Evolutionary conservation across 192 early-diverging fungal species (phyloP), one percentile per base, ranked within the genome.

Genomic region (Backusella tarrabulga): DNA sequence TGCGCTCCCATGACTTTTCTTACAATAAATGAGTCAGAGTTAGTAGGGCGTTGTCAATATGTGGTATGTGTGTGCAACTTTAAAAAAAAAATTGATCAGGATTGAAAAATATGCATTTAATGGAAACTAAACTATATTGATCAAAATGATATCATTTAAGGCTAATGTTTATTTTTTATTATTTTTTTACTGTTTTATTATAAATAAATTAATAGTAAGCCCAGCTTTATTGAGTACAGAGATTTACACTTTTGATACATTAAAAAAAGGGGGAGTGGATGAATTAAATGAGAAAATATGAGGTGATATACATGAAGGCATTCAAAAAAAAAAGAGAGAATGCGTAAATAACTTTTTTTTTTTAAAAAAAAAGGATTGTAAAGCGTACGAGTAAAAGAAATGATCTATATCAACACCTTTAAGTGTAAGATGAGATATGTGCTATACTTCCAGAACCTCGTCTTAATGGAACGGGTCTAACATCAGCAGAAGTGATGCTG

Each of bases 361-460:
- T 35, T 68, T 68, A n/a, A 32, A 35, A 19, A 38, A 68, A 38
- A 23, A 5, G 21, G 17, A 0, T n/a, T 70, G 38, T 23, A 21
- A 70, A 68, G 15, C 19, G 34, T 19, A 34, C 8, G 34, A 36
- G 35, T 36, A 2, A 19, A 68, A 38, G 19, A 68, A 36, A 38
- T 32, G 32, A 32, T 32, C 32, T 32, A 32, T 32, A 32, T 32
- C 32, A 36, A 21, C 2, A 3, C 21, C 1, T 14, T 36, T 68
- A 68, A 26, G 68, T 21, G 41, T 38, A 70, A 26, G 68, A 38
- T 21, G 68, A 70, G 21, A 70, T 14, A 70, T 38, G 68, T 23
- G 68, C 35, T 38, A 70, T 19, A 40, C 68, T 70, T 23, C 68
- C 68, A 21, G 68, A 70, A 23, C 68, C 68, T n/a, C 68, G 34